Conservation (phyloP, 768 basidiomycete genomes). For the Glaciozyma antarctica region DNA sequence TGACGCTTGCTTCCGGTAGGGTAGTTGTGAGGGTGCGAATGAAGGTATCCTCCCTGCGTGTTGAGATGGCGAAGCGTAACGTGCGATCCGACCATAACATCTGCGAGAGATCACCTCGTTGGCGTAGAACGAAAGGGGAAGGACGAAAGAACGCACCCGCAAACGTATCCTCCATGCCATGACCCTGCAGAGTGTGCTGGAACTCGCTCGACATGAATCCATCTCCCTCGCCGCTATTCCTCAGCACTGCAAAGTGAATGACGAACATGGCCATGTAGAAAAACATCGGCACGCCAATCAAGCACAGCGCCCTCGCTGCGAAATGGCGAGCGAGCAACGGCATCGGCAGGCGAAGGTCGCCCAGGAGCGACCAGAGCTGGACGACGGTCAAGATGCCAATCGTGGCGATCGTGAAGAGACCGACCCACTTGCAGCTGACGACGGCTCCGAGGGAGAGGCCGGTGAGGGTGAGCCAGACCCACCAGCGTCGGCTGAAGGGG, state of each 20-base stretch:
- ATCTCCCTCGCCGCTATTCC: slow-evolving; percentile 89
- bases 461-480: slow-evolving; percentile 79
- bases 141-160: slow-evolving; percentile 51
- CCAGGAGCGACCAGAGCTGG: slow-evolving; percentile 82
- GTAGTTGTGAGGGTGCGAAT: slow-evolving; percentile 84
- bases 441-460: slow-evolving; percentile 88
- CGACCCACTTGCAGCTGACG: slow-evolving; percentile 94
- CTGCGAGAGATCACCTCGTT: slow-evolving; percentile 41
- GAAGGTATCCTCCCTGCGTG: slow-evolving; percentile 97
- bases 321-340: slow-evolving; percentile 74
- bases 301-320: slow-evolving; percentile 73
- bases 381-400: slow-evolving; percentile 72
- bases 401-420: slow-evolving; percentile 93
- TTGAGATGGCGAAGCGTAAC: slow-evolving; percentile 81
- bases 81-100: slow-evolving; percentile 73
- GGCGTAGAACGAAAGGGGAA: background rate
- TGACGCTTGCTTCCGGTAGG: slow-evolving; percentile 82
- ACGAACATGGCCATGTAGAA: slow-evolving; percentile 98
- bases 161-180: slow-evolving; percentile 84
- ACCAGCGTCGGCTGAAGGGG: slow-evolving; percentile 80
- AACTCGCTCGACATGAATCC: slow-evolving; percentile 99
- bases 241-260: slow-evolving; percentile 81
- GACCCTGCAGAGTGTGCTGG: slow-evolving; percentile 84
- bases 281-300: slow-evolving; percentile 69
- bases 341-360: slow-evolving; percentile 70